Conservation (phyloP, 306 rosid genomes). For the Pyrus bretschneideri region DNA sequence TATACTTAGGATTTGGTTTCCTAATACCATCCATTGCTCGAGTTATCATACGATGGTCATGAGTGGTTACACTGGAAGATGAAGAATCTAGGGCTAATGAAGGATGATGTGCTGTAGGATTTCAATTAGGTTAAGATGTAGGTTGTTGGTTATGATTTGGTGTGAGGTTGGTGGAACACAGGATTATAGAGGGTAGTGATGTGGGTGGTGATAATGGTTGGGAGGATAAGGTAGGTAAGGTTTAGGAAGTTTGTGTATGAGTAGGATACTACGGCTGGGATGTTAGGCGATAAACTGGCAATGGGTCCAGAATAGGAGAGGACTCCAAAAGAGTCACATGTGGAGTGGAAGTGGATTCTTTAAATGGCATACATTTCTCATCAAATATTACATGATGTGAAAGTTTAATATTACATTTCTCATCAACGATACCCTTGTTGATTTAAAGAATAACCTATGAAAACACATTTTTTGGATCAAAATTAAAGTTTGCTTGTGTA, state of each 20-base stretch:
- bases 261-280: too few species aligned
- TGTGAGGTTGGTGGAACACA: too few species aligned
- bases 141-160: too few species aligned
- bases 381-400: background rate
- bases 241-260: too few species aligned
- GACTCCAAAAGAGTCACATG: background rate
- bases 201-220: too few species aligned
- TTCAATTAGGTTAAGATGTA: too few species aligned
- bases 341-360: background rate
- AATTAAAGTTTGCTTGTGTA: background rate
- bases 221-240: too few species aligned
- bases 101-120: too few species aligned
- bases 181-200: too few species aligned
- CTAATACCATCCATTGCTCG: background rate
- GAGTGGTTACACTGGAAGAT: background rate
- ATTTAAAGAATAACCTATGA: background rate
- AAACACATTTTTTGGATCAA: background rate
- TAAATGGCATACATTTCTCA: background rate
- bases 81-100: background rate
- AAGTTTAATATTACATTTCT: too few species aligned
- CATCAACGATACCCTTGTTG: background rate
- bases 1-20: background rate
- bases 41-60: background rate
- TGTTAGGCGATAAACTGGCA: background rate
- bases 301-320: background rate